Evolutionary conservation across 2,329 filamentous ascomycete genomes (phyloP).

Genomic region (Xylaria sp.): DNA sequence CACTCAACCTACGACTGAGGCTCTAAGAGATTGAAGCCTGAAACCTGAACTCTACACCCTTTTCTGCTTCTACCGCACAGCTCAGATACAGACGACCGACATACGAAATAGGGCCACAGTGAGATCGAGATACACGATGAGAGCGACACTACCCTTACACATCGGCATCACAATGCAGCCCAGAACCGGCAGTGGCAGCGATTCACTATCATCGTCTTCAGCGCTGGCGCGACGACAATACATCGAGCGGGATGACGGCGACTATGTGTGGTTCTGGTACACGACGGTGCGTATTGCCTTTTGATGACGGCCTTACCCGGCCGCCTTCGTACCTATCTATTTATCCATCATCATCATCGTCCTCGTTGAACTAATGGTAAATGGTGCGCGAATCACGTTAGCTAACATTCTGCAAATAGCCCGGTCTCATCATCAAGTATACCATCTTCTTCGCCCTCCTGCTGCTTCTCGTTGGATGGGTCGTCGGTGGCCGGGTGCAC

Average conservation of each 20-base stretch:
- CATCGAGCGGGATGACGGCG: constrained; percentile 39
- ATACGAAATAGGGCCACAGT: background rate
- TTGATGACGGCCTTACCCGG: background rate
- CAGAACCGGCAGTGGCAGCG: background rate
- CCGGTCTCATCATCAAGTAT: constrained; percentile 76
- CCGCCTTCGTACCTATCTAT: background rate
- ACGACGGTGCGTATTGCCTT: constrained; percentile 44
- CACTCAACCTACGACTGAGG: background rate
- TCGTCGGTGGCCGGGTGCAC: constrained; percentile 76
- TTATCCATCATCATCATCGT: background rate
- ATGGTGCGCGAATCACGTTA: background rate
- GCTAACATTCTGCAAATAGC: constrained; percentile 54
- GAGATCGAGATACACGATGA: constrained; percentile 11
- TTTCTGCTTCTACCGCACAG: background rate
- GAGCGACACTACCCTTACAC: constrained; percentile 10
- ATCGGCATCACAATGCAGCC: constrained; percentile 31
- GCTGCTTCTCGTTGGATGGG: constrained; percentile 67
- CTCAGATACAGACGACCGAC: background rate
- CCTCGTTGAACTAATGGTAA: too few species aligned
- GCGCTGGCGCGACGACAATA: constrained; percentile 40
- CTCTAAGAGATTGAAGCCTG: background rate
- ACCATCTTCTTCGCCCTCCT: constrained; percentile 73
- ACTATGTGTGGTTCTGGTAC: constrained; percentile 46
- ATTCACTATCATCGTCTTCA: background rate
- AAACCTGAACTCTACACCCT: background rate